These are phyloP conservation scores for Fusarium irregulare DNA, from an alignment of 2,329 filamentous ascomycete genomes.

Conservation along the genomic window DNA sequence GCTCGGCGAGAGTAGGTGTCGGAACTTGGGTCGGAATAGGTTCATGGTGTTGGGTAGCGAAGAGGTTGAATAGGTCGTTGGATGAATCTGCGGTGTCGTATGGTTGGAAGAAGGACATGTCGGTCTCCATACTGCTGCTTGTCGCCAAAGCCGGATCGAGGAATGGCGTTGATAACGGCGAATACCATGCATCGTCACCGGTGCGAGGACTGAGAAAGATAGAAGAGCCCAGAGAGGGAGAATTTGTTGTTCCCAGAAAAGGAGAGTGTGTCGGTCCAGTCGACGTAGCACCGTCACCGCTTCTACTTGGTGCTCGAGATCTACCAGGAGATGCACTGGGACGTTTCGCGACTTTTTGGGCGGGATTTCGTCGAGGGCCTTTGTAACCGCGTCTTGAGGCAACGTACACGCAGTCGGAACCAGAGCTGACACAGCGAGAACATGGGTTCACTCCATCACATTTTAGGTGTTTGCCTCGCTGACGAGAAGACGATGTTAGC, in stretches of 20 bases:
- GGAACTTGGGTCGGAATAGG: constrained; percentile 37
- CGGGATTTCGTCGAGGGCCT: constrained; percentile 58
- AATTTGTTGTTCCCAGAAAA: constrained; percentile 51
- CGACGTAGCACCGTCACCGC: constrained; percentile 54
- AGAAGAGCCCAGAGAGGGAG: constrained; percentile 23
- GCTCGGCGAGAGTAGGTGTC: constrained; percentile 57
- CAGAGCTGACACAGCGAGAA: constrained; percentile 70
- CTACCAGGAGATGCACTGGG: constrained; percentile 57
- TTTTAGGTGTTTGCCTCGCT: constrained; percentile 77
- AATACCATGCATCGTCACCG: constrained; percentile 20
- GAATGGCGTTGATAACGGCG: constrained; percentile 38
- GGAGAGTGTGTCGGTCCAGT: constrained; percentile 51
- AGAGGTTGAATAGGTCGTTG: constrained; percentile 37
- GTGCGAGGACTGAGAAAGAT: constrained; percentile 27
- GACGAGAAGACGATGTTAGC: constrained; percentile 21
- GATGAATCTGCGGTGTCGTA: constrained; percentile 41
- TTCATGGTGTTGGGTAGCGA: constrained; percentile 27
- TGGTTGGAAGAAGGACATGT: constrained; percentile 28
- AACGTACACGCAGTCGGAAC: constrained; percentile 75
- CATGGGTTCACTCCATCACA: constrained; percentile 79
- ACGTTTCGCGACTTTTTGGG: constrained; percentile 61
- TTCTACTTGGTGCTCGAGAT: constrained; percentile 25
- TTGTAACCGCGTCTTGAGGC: constrained; percentile 81
- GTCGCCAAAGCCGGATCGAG: constrained; percentile 12
- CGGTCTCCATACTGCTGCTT: constrained; percentile 12